Evolutionary conservation across 2,329 filamentous ascomycete species (phyloP).

Genomic region (Clonostachys byssicola): DNA sequence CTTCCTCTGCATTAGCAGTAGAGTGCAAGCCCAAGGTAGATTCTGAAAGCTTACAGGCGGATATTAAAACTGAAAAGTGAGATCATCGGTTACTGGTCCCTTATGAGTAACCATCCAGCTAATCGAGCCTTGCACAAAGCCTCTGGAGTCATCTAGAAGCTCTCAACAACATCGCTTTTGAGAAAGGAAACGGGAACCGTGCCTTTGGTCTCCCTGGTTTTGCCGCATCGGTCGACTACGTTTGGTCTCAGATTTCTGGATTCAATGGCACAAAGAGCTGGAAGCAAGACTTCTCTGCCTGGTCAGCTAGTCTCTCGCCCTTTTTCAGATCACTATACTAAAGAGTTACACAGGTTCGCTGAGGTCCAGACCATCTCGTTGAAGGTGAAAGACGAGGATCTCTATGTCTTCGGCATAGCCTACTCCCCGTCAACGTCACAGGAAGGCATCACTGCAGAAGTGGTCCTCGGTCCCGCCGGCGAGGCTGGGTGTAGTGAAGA

Average conservation of each 20-base stretch:
- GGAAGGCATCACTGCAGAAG: slow-evolving; percentile 16
- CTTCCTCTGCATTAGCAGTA: background rate
- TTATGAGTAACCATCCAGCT: background rate
- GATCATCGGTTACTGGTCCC: background rate
- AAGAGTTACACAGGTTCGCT: slow-evolving; percentile 14
- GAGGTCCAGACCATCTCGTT: slow-evolving; percentile 20
- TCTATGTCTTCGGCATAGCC: slow-evolving; percentile 16
- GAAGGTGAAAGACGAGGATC: slow-evolving; percentile 10
- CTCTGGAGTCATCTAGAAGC: slow-evolving; percentile 38
- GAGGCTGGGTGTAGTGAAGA: slow-evolving; percentile 13
- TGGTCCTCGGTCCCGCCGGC: slow-evolving; percentile 18
- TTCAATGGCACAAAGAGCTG: slow-evolving; percentile 28
- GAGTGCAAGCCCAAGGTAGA: slow-evolving; percentile 9
- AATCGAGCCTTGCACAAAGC: background rate
- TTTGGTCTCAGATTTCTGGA: slow-evolving; percentile 36
- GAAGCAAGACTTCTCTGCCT: slow-evolving; percentile 43
- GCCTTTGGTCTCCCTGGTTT: slow-evolving; percentile 48
- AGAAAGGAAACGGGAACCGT: slow-evolving; percentile 42
- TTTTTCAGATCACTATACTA: too few species aligned
- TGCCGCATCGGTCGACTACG: slow-evolving; percentile 42
- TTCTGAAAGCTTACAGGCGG: slow-evolving; percentile 31
- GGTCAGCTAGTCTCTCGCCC: slow-evolving; percentile 8
- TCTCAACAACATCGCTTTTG: slow-evolving; percentile 39
- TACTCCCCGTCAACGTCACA: slow-evolving; percentile 22
- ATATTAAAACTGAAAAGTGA: slow-evolving; percentile 29